Conservation (phyloP, 73 alveolate genomes). For the Diophrys appendiculata region DNA sequence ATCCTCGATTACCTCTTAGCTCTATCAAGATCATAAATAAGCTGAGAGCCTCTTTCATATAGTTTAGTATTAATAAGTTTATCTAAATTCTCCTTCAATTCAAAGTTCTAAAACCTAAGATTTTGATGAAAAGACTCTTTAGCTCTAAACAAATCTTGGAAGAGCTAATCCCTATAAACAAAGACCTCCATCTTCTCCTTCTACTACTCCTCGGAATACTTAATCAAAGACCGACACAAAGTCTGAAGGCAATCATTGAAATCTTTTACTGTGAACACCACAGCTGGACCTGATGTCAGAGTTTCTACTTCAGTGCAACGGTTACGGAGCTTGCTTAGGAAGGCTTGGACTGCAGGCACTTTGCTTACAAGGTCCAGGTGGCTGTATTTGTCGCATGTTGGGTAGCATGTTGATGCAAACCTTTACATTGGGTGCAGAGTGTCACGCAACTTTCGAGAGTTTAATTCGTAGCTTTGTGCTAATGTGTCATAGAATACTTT, state of each 20-base stretch:
- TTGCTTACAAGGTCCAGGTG: conserved; percentile 59
- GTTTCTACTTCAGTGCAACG: conserved; percentile 74
- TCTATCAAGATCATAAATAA: conserved; percentile 88
- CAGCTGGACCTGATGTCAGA: conserved; percentile 64
- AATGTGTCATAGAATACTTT: neutral
- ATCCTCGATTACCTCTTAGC: conserved; percentile 65
- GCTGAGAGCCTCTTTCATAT: conserved; percentile 68
- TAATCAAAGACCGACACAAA: conserved; percentile 48
- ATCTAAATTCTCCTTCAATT: conserved; percentile 37
- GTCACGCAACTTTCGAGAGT: neutral
- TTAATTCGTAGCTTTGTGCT: neutral
- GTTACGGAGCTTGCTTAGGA: conserved; percentile 47
- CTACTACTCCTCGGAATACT: conserved; percentile 43
- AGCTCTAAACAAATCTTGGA: neutral
- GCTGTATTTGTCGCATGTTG: conserved; percentile 33
- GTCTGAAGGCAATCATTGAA: conserved; percentile 64
- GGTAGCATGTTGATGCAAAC: conserved; percentile 54
- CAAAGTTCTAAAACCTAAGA: conserved; percentile 2
- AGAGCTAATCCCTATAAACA: neutral
- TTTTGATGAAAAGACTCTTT: neutral
- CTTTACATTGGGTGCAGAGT: conserved; percentile 47
- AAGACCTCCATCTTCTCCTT: neutral
- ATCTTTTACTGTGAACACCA: conserved; percentile 65
- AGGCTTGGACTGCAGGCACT: conserved; percentile 46
- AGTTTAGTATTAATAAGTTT: conserved; percentile 63